Base-by-base conservation (phyloP, 2,329 filamentous ascomycete species). In the Cordyceps javanica region DNA sequence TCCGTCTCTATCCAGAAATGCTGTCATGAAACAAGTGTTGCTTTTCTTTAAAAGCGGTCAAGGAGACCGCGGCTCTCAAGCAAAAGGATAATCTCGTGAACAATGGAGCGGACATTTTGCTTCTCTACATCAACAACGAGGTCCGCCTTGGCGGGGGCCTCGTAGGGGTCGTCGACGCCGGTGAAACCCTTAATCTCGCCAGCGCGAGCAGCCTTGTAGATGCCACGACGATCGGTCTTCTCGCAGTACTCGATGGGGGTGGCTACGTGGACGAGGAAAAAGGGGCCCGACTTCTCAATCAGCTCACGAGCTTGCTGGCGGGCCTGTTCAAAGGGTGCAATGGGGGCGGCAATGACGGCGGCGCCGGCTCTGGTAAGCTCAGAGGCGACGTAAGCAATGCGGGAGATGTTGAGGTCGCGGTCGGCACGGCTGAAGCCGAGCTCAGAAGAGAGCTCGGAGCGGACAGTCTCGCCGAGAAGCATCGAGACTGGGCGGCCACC, bases 121-220 rank as follows among this genome's bases (percentile, higher is more conserved):
- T 88, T 94, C 76, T 89, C 87, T 57, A 88, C 73, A 73, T 97
- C 89, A 39, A 97, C 93, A 5, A 85, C 84, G 63, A 99, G 79
- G 71, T 97, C 86, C 32, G 92, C 83, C 76, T 93, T 91, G 64
- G 75, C 68, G 10, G 94, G 94, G 23, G 74, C 70, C 85, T 99
- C 94, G 71, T 99, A 99, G 50, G 94, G 92, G 77, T 97, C 93
- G 71, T 97, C 93, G 58, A 99, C 91, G 68, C 94, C 94, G 8
- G 94, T 99, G 82, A 99, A 99, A 63, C 92, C 92, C 85, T 92
- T 94, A 75, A 99, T 95, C 78, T 96, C 89, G 59, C 94, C 94
- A 21, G 80, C 82, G 62, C 94, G 84, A 41, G 94, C 94, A 71
- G 85, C 83, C 64, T 82, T 82, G 75, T 97, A 99, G 69, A 96